These are phyloP conservation scores for Cladosporium oxysporum DNA, from an alignment of 2,329 filamentous ascomycete genomes.

Conservation along the genomic window DNA sequence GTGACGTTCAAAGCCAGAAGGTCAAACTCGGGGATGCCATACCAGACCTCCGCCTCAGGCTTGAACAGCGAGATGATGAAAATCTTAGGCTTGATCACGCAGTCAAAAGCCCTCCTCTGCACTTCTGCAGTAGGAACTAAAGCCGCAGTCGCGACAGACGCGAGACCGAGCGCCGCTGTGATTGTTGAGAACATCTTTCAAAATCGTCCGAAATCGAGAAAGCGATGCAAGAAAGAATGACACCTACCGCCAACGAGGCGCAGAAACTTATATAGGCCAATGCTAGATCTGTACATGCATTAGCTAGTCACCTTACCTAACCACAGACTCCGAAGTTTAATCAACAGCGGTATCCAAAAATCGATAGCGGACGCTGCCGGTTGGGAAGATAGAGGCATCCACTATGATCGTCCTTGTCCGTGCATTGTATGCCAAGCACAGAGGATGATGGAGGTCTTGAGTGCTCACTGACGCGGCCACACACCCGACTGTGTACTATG, in stretches of 20 bases:
- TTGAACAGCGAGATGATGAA: slow-evolving; percentile 64
- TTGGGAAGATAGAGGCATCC: background rate
- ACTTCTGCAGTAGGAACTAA: background rate
- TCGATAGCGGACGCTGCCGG: background rate
- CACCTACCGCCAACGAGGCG: background rate
- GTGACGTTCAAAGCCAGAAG: slow-evolving; percentile 38
- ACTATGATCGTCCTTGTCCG: background rate
- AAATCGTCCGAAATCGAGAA: background rate
- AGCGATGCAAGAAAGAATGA: background rate
- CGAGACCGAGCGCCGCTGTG: background rate
- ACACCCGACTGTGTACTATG: background rate
- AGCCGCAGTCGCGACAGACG: slow-evolving; percentile 8
- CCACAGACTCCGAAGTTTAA: too few relatives aligned
- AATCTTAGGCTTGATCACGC: slow-evolving; percentile 56
- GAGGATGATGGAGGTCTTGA: background rate
- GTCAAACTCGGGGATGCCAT: slow-evolving; percentile 36
- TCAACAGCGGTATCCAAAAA: background rate
- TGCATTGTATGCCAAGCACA: background rate
- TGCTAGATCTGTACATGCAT: background rate
- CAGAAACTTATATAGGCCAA: background rate
- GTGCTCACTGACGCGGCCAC: background rate
- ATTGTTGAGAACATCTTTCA: slow-evolving; percentile 2
- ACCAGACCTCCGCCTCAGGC: slow-evolving; percentile 52
- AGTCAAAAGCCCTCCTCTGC: slow-evolving; percentile 4
- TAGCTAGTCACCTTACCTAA: background rate